A percentile compares a stretch with the other conserved stretches of the same genome.
Evolutionary conservation across 139 green algal species (phyloP).

Genomic region (Volvox reticuliferus): DNA sequence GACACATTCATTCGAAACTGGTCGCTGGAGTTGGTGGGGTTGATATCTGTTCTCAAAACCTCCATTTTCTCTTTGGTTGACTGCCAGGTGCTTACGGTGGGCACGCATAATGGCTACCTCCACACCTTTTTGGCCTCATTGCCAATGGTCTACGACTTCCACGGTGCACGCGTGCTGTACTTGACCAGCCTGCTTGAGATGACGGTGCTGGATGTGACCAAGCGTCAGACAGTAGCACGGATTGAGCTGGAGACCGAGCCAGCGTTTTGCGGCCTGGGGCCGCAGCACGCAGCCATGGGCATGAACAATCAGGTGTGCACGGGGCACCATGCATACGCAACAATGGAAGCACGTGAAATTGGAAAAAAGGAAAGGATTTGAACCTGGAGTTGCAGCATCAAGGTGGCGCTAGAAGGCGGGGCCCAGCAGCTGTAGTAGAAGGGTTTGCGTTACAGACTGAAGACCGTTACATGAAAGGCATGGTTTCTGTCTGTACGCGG

Average conservation of each 20-base stretch:
- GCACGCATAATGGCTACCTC: slow-evolving; percentile 67
- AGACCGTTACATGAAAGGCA: too few species aligned
- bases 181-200: slow-evolving; percentile 81
- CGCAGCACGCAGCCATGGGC: slow-evolving; percentile 74
- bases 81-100: slow-evolving; percentile 70
- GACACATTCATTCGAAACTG: too few species aligned
- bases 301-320: slow-evolving; percentile 80
- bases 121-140: slow-evolving; percentile 74
- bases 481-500: too few species aligned
- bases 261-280: slow-evolving; percentile 77
- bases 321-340: background rate
- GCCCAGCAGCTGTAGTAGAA: too few species aligned
- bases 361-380: too few species aligned
- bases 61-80: background rate
- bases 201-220: slow-evolving; percentile 69
- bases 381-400: too few species aligned
- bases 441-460: too few species aligned
- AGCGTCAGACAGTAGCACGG: slow-evolving; percentile 29
- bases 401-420: too few species aligned
- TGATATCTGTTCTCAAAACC: too few species aligned
- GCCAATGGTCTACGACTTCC: slow-evolving; percentile 70
- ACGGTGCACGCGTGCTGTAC: slow-evolving; percentile 63
- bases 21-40: too few species aligned
- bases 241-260: slow-evolving; percentile 79
- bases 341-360: too few species aligned